A percentile compares a stretch with the other conserved stretches of the same genome.
phyloP scores from a whole-genome alignment of 805 yeast genomes.

The Maudiozyma bulderi region DNA sequence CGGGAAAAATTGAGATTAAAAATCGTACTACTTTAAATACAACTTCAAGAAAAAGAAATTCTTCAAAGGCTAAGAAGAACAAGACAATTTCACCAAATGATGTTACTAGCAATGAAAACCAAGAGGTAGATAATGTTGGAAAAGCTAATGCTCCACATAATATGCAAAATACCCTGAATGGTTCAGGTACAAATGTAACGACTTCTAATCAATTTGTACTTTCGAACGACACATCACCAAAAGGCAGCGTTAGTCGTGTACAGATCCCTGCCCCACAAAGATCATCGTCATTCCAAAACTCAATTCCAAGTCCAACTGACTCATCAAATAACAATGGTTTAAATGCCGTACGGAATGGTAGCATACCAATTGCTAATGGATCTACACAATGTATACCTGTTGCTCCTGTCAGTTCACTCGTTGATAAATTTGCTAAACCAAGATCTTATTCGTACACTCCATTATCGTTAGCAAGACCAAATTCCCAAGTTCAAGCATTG shows the following conservation, averaged over 20 bases:
- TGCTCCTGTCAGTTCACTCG: neutral
- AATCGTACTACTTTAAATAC: neutral
- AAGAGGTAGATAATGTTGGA: neutral
- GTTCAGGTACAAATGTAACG: neutral
- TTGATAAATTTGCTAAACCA: constrained; percentile 16
- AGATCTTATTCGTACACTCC: constrained; percentile 24
- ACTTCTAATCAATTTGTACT: neutral
- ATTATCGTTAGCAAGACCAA: neutral
- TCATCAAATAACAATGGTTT: neutral
- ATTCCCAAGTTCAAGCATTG: neutral
- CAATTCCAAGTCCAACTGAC: neutral
- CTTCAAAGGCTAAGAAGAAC: neutral
- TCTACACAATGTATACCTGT: neutral
- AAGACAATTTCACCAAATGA: neutral
- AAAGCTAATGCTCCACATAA: too few species aligned
- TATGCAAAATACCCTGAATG: neutral
- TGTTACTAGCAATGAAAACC: neutral
- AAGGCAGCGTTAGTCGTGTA: neutral
- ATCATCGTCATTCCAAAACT: neutral
- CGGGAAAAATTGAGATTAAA: constrained; percentile 11
- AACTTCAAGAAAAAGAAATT: neutral
- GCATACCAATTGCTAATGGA: neutral
- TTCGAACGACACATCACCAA: neutral
- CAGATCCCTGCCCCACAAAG: neutral
- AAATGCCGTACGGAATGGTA: neutral